These are phyloP conservation scores for Auxenochlorella protothecoides DNA, from an alignment of 139 green algal genomes.

Conservation along the genomic window DNA sequence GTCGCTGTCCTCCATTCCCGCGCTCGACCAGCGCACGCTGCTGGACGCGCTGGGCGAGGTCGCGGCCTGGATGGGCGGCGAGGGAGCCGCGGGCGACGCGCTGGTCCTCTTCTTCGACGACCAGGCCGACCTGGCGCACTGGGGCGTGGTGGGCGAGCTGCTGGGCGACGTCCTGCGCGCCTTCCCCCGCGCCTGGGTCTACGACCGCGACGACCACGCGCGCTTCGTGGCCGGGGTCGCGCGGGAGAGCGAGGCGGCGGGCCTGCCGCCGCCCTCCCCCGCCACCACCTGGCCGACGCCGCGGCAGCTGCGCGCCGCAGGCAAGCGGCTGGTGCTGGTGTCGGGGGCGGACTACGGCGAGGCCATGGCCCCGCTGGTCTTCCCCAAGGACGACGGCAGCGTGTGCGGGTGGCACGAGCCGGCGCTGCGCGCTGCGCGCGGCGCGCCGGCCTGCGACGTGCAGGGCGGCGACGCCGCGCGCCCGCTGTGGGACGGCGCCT, in stretches of 20 bases:
- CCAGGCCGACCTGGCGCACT: constrained; percentile 40
- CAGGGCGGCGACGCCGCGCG: neutral
- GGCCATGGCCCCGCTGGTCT: constrained; percentile 35
- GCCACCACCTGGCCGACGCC: constrained; percentile 19
- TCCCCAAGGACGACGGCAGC: constrained; percentile 19
- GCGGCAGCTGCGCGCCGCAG: constrained; percentile 21
- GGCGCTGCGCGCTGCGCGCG: constrained; percentile 12
- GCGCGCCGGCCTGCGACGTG: constrained; percentile 20
- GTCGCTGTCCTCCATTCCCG: constrained; percentile 49
- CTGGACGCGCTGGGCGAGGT: constrained; percentile 42
- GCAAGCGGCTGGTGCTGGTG: constrained; percentile 44
- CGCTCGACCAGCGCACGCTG: constrained; percentile 44
- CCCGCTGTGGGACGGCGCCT: constrained; percentile 14
- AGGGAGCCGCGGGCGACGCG: constrained; percentile 32
- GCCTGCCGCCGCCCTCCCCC: neutral
- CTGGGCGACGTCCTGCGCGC: neutral
- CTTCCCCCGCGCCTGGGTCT: neutral
- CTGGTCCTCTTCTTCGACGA: constrained; percentile 58
- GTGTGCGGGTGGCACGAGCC: constrained; percentile 50
- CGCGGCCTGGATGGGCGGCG: constrained; percentile 34
- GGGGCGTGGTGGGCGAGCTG: constrained; percentile 18
- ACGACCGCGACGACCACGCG: neutral
- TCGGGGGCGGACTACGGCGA: constrained; percentile 43
- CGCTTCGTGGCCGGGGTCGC: neutral
- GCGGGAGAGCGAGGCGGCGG: neutral